These are phyloP conservation scores for Thelonectria discophora DNA, from an alignment of 2,329 filamentous ascomycete genomes.

Conservation along the genomic window DNA sequence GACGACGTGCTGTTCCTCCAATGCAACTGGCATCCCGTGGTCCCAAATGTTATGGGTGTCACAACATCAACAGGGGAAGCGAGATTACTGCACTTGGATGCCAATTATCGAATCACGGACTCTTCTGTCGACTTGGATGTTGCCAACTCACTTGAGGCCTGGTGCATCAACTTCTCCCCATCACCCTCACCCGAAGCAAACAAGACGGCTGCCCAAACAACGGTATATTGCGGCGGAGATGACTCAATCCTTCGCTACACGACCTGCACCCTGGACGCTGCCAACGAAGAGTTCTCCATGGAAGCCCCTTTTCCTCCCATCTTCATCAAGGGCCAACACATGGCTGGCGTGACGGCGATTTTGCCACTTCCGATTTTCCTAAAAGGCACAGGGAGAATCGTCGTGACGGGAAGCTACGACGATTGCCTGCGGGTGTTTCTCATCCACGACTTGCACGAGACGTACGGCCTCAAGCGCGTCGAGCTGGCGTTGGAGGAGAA, in stretches of 20 bases:
- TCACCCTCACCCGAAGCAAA: conserved; percentile 25
- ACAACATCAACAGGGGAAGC: conserved; percentile 77
- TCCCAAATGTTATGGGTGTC: conserved; percentile 66
- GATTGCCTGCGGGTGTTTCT: conserved; percentile 78
- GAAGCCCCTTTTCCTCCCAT: conserved; percentile 40
- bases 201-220: conserved; percentile 44
- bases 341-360: conserved; percentile 89
- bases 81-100: conserved; percentile 60
- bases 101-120: conserved; percentile 50
- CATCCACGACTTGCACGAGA: conserved; percentile 52
- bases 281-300: conserved; percentile 20
- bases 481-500: conserved; percentile 69
- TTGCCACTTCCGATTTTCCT: conserved; percentile 67
- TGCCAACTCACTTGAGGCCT: conserved; percentile 72
- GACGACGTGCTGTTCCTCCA: conserved; percentile 73
- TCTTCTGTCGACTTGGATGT: conserved; percentile 51
- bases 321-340: conserved; percentile 62
- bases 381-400: conserved; percentile 59
- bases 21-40: conserved; percentile 74
- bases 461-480: conserved; percentile 53
- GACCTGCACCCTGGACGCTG: conserved; percentile 43
- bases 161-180: conserved; percentile 72
- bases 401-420: conserved; percentile 93
- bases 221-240: conserved; percentile 77
- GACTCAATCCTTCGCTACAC: conserved; percentile 69